These are phyloP conservation scores for Schwanniomyces vanrijiae DNA, from an alignment of 805 yeast genomes.

Conservation along the genomic window DNA sequence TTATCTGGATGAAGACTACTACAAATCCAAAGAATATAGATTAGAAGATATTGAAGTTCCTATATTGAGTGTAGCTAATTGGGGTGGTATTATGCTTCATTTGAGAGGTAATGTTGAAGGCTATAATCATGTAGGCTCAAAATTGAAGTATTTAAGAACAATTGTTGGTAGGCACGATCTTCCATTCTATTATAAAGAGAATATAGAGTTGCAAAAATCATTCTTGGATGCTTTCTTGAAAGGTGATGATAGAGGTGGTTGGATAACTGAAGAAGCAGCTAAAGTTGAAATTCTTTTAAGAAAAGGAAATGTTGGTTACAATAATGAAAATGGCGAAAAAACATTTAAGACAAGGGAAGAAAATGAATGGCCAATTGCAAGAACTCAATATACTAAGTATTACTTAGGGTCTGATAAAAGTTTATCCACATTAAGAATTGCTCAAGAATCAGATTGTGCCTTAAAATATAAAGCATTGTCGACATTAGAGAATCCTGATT, in stretches of 20 bases:
- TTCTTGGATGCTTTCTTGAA: slow-evolving; percentile 1
- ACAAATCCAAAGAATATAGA: not conserved
- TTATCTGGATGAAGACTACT: slow-evolving; percentile 1
- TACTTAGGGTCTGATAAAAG: not conserved
- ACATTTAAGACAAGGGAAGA: slow-evolving; percentile 1
- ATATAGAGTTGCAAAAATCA: not conserved
- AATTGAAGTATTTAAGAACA: not conserved
- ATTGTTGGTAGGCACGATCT: slow-evolving; percentile 2
- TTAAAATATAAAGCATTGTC: not conserved
- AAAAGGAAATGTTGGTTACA: slow-evolving; percentile 1
- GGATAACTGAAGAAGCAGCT: not conserved
- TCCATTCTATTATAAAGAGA: slow-evolving; percentile 2
- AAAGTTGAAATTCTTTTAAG: slow-evolving; percentile 2
- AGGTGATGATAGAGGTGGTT: slow-evolving; percentile 1
- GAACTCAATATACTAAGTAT: slow-evolving; percentile 1
- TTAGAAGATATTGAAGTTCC: slow-evolving; percentile 2
- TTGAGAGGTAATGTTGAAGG: slow-evolving; percentile 2
- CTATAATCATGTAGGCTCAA: slow-evolving; percentile 1
- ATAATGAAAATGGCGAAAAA: not conserved
- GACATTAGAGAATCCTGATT: not conserved
- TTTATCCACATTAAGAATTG: not conserved
- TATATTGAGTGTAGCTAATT: slow-evolving; percentile 1
- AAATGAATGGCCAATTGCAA: slow-evolving; percentile 2
- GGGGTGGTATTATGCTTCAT: slow-evolving; percentile 3
- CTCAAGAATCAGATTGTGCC: not conserved